phyloP scores from a whole-genome alignment of 352 stramenopile species.

The Stephanocyclus meneghinianus region DNA sequence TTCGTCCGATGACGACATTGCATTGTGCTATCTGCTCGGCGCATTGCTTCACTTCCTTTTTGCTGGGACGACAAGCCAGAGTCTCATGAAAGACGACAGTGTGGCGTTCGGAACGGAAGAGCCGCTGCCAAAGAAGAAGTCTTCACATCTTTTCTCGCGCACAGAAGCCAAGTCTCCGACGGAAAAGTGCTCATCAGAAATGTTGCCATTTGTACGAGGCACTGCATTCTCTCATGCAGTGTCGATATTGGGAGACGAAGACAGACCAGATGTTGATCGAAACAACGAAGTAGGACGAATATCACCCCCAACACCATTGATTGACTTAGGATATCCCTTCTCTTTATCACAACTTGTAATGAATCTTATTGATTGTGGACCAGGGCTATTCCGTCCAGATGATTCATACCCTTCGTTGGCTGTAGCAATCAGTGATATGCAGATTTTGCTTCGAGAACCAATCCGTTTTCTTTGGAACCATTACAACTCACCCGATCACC shows the following conservation, averaged over 20 bases:
- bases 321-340: conserved; percentile 25
- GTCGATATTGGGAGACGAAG: no score
- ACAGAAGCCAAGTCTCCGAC: no score
- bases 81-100: not conserved
- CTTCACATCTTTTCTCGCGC: no score
- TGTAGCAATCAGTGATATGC: conserved; percentile 21
- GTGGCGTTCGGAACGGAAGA: not conserved
- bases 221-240: not conserved
- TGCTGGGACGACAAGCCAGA: not conserved
- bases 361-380: conserved; percentile 36
- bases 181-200: no score
- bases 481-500: conserved; percentile 14
- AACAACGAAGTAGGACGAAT: not conserved
- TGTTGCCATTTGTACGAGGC: no score
- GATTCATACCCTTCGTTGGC: conserved; percentile 13
- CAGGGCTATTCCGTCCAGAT: conserved; percentile 5
- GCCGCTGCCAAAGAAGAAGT: no score
- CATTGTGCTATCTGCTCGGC: not conserved
- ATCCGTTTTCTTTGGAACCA: conserved; percentile 34
- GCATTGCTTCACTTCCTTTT: not conserved
- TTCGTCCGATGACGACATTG: not conserved
- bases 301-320: not conserved
- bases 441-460: conserved; percentile 33
- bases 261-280: not conserved
- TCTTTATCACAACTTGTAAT: conserved; percentile 29